Evolutionary conservation across 805 yeast species (phyloP).

Genomic region (Myxozyma udenii): DNA sequence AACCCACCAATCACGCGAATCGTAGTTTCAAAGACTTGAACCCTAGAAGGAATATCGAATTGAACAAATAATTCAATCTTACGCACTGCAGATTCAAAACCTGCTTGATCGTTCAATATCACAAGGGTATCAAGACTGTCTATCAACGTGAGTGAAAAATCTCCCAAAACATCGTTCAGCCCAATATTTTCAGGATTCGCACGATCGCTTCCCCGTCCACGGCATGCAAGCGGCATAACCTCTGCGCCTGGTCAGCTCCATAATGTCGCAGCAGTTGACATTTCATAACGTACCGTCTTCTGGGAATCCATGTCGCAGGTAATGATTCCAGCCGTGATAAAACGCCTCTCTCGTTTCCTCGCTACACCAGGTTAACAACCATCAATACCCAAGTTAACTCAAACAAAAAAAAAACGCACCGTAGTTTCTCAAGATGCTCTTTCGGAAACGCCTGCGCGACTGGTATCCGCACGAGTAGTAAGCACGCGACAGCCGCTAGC

Average conservation of each 20-base stretch:
- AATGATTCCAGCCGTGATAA: constrained; percentile 70
- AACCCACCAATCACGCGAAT: constrained; percentile 82
- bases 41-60: constrained; percentile 64
- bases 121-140: constrained; percentile 80
- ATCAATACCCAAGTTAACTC: neutral
- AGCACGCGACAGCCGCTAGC: neutral
- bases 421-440: constrained; percentile 18
- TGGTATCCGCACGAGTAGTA: neutral
- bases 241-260: constrained; percentile 37
- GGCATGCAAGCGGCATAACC: constrained; percentile 69
- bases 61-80: constrained; percentile 43
- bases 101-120: constrained; percentile 55
- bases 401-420: constrained; percentile 1
- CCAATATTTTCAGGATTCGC: constrained; percentile 52
- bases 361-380: constrained; percentile 8
- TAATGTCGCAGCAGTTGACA: neutral
- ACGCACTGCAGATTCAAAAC: constrained; percentile 49
- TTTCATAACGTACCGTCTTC: constrained; percentile 57
- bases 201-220: constrained; percentile 63
- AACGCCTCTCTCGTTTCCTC: constrained; percentile 46
- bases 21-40: constrained; percentile 85
- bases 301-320: constrained; percentile 70
- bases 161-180: constrained; percentile 82
- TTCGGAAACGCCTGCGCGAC: constrained; percentile 15
- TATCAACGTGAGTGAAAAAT: constrained; percentile 70